Evolutionary conservation across 805 yeast species (phyloP).

Genomic region (Candida broadrunensis): DNA sequence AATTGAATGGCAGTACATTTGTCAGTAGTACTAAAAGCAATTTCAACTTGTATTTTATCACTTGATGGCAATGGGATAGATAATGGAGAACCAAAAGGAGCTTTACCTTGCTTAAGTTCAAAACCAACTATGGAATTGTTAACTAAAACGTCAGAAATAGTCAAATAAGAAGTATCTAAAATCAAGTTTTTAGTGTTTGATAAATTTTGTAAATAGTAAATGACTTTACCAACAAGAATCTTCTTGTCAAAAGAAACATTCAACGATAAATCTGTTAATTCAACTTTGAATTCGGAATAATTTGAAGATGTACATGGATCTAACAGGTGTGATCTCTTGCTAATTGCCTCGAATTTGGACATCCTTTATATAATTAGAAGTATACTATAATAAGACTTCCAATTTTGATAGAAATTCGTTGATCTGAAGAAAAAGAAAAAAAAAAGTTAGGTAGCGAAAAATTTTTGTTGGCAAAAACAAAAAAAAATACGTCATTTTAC

Average conservation of each 20-base stretch:
- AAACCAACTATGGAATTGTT: slow-evolving; percentile 13
- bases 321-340: slow-evolving; percentile 8
- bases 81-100: slow-evolving; percentile 25
- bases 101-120: slow-evolving; percentile 9
- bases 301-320: slow-evolving; percentile 30
- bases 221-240: slow-evolving; percentile 20
- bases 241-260: slow-evolving; percentile 22
- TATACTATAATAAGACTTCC: too few species aligned
- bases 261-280: slow-evolving; percentile 17
- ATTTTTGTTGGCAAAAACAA: too few species aligned
- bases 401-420: too few species aligned
- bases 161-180: slow-evolving; percentile 27
- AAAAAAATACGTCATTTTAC: too few species aligned
- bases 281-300: slow-evolving; percentile 19
- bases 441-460: too few species aligned
- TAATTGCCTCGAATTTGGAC: slow-evolving; percentile 3
- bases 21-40: slow-evolving; percentile 25
- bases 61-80: slow-evolving; percentile 10
- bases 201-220: slow-evolving; percentile 13
- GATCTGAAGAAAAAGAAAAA: too few species aligned
- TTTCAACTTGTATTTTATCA: slow-evolving; percentile 9
- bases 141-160: slow-evolving; percentile 14
- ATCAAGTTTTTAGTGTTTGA: slow-evolving; percentile 6
- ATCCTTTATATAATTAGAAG: too few species aligned
- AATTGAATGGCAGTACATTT: slow-evolving; percentile 34